Percentiles rank a stretch among this genome's conserved stretches.
Evolutionary conservation across 1,284 basidiomycete species (phyloP).

Genomic region (Microbotryomycetes sp.): DNA sequence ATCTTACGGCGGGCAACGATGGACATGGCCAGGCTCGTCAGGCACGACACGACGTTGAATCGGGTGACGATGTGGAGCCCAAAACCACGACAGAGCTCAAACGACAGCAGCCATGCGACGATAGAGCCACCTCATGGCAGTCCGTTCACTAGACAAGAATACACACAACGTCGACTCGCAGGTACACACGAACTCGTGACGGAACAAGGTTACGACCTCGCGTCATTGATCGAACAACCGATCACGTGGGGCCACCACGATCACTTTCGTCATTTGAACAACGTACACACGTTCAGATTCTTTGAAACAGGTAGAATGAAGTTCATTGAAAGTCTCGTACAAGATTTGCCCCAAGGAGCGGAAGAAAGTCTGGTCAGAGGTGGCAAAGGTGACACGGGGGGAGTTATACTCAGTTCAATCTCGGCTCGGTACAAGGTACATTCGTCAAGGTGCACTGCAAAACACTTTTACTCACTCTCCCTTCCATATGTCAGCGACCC

Average conservation of each 20-base stretch:
- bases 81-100: too few relatives aligned
- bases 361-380: neutral
- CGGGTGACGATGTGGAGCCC: too few relatives aligned
- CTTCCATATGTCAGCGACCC: neutral
- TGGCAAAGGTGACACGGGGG: neutral
- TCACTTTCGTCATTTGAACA: neutral
- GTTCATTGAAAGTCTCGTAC: neutral
- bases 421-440: neutral
- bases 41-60: too few relatives aligned
- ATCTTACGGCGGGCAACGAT: too few relatives aligned
- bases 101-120: too few relatives aligned
- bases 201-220: neutral
- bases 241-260: neutral
- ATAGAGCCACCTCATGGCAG: neutral
- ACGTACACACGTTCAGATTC: neutral
- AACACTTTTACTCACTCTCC: too few relatives aligned
- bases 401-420: neutral
- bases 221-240: neutral
- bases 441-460: too few relatives aligned
- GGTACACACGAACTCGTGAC: neutral
- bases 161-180: neutral
- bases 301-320: neutral
- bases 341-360: neutral
- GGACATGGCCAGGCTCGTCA: too few relatives aligned
- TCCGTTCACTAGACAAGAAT: neutral